These are phyloP conservation scores for Hyaloscypha finlandica DNA, from an alignment of 495 filamentous ascomycete species.

Conservation along the genomic window DNA sequence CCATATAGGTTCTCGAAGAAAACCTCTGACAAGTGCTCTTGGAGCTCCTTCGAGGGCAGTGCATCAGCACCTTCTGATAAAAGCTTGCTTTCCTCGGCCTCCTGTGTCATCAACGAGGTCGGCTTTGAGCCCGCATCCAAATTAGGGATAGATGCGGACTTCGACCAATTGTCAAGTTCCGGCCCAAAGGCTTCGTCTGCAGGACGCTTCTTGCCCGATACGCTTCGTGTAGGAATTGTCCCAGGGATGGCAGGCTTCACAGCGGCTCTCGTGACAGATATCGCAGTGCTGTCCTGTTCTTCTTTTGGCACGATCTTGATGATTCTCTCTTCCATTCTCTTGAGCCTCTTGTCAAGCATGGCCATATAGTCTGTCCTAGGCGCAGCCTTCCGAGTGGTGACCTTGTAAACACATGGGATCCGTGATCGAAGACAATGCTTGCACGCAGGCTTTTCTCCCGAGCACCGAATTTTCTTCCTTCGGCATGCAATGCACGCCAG, in stretches of 20 bases:
- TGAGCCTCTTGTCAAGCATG: conserved; percentile 91
- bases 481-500: conserved; percentile 95
- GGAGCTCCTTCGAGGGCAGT: conserved; percentile 83
- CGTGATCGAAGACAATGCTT: conserved; percentile 93
- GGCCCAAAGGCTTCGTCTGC: conserved; percentile 85
- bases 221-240: conserved; percentile 50
- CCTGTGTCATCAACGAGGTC: conserved; percentile 60
- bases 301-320: conserved; percentile 94
- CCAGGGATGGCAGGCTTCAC: conserved; percentile 78
- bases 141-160: conserved; percentile 47
- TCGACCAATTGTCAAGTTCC: conserved; percentile 82
- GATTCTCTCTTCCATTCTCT: conserved; percentile 96
- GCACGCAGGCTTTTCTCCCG: conserved; percentile 95
- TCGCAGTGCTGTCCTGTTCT: conserved; percentile 55
- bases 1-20: conserved; percentile 98
- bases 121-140: conserved; percentile 49
- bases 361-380: conserved; percentile 98
- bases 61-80: conserved; percentile 80
- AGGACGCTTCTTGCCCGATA: conserved; percentile 73
- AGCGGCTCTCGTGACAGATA: conserved; percentile 64
- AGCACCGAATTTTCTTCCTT: conserved; percentile 97
- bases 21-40: conserved; percentile 91
- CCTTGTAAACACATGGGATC: conserved; percentile 98
- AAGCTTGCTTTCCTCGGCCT: conserved; percentile 70
- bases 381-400: conserved; percentile 92